Evolutionary conservation across 345 rosid genomes (phyloP).

Genomic region (Trapa bicornis): DNA sequence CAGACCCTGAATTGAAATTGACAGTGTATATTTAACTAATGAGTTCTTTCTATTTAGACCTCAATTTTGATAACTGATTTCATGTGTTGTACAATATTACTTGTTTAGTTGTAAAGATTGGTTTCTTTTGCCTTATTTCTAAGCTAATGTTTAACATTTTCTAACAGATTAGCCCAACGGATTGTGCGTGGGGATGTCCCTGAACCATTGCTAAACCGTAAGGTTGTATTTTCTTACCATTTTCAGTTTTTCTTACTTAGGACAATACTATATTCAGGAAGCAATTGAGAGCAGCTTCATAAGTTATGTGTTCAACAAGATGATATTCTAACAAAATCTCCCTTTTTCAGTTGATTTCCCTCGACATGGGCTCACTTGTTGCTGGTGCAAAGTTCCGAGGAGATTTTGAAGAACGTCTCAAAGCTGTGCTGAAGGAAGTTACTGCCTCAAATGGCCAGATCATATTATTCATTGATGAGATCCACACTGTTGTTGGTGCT

Average conservation of each 20-base stretch:
- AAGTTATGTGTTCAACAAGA: not conserved
- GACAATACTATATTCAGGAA: not conserved
- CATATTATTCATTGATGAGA: conserved; percentile 81
- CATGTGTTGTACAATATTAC: not conserved
- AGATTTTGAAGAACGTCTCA: conserved; percentile 79
- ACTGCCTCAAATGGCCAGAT: conserved; percentile 81
- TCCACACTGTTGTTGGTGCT: conserved; percentile 87
- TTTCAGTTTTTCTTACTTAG: not conserved
- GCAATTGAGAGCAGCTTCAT: not conserved
- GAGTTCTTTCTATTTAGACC: not conserved
- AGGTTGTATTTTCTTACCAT: conserved; percentile 20
- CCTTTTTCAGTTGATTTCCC: conserved; percentile 54
- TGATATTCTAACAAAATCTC: not conserved
- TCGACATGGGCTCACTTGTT: conserved; percentile 82
- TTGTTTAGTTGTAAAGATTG: not conserved
- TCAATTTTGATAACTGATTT: not conserved
- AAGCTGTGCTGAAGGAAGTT: conserved; percentile 90
- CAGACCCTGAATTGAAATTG: not conserved
- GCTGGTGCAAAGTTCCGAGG: conserved; percentile 85
- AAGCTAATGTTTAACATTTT: not conserved
- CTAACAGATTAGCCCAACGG: conserved; percentile 62
- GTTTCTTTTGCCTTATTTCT: not conserved
- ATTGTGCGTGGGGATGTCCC: conserved; percentile 88
- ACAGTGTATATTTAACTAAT: not conserved
- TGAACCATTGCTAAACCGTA: conserved; percentile 58